Evolutionary conservation across 768 basidiomycete genomes (phyloP), one percentile per base, ranked within the genome.

Genomic region (Rhodotorula sphaerocarpa): DNA sequence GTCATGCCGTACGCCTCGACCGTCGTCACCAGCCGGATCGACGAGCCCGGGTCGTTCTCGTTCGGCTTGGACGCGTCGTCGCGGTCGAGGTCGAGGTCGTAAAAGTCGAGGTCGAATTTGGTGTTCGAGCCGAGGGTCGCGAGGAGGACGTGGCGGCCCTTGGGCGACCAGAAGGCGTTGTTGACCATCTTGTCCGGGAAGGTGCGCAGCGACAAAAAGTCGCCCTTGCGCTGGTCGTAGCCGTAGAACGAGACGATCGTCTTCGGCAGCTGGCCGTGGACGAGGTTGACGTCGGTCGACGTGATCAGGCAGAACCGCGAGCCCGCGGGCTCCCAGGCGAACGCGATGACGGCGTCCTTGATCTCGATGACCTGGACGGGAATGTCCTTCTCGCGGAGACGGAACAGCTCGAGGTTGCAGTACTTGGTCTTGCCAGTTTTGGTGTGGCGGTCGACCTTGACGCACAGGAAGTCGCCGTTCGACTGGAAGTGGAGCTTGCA

Each of bases 401-500:
- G 84, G 81, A 97, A 97, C 60, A 99, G 87, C 78, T 99, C 95
- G 64, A 99, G 80, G 76, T 96, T 99, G 77, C 92, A 93, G 79
- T 90, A 96, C 34, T 88, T 90, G 7, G 91, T 91, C 78, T 97
- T 97, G 78, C 93, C 95, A 7, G 93, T 93, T 79, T 97, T 97
- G 30, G 91, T 92, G 75, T 95, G 91, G 53, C 93, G 86, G 78
- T 97, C 95, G 58, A 99, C 95, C 78, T 95, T 96, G 76, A 97
- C 93, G 73, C 95, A 97, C 21, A 99, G 83, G 79, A 89, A 97
- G 76, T 97, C 91, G 41, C 93, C 95, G 74, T 91, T 88, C 72
- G 91, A 93, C 79, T 99, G 95, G 91, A 90, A 99, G 76, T 87
- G 86, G 46, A 99, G 82, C 78, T 95, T 95, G 75, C 93, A 96